Conservation (phyloP, 2,329 filamentous ascomycete species). For the Paecilomyces niveus region DNA sequence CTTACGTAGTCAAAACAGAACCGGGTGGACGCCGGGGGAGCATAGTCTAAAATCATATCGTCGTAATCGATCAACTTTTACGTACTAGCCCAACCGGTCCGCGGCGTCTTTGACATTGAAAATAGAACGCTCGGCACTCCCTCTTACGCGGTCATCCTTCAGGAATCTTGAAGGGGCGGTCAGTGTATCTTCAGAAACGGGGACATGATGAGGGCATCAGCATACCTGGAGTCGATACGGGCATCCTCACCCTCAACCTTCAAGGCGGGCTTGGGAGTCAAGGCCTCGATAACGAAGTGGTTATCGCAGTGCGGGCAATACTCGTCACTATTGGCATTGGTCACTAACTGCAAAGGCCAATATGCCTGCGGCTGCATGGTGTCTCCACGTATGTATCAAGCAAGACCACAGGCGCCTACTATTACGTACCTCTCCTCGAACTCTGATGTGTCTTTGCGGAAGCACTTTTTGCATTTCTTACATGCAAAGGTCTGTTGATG, state of each 20-base stretch:
- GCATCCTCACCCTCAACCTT: conserved; percentile 89
- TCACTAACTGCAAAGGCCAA: neutral
- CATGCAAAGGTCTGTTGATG: conserved; percentile 69
- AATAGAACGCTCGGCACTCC: conserved; percentile 54
- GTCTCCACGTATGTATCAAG: neutral
- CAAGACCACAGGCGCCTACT: neutral
- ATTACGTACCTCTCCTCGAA: conserved; percentile 68
- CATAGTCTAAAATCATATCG: conserved; percentile 19
- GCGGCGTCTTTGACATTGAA: conserved; percentile 72
- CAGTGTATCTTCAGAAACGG: neutral
- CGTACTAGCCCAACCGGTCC: conserved; percentile 63
- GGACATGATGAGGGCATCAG: neutral
- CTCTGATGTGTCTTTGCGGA: conserved; percentile 85
- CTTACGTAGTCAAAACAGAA: neutral
- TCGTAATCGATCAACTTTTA: conserved; percentile 1
- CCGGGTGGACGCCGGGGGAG: neutral
- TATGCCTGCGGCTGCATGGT: neutral
- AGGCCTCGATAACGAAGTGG: conserved; percentile 88
- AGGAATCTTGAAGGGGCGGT: conserved; percentile 62
- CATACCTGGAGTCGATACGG: conserved; percentile 65
- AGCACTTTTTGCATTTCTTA: conserved; percentile 98
- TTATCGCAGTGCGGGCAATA: conserved; percentile 99
- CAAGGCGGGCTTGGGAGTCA: conserved; percentile 73
- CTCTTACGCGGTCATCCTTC: conserved; percentile 73
- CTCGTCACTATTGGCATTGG: conserved; percentile 59